Evolutionary conservation across 768 basidiomycete species (phyloP).

Genomic region (Austroboletus festivus): DNA sequence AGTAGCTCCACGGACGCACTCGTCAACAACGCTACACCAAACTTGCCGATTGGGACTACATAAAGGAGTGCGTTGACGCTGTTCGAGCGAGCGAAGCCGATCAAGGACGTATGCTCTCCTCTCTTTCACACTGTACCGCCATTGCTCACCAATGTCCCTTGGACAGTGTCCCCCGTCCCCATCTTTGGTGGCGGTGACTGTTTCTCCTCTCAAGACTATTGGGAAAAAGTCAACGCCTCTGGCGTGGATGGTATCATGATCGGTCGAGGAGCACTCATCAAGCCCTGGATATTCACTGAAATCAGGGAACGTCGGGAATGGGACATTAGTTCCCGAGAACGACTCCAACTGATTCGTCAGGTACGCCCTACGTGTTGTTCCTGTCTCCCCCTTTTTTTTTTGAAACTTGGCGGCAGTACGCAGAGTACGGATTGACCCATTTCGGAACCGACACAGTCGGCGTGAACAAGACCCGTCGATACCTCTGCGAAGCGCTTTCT

Average conservation of each 20-base stretch:
- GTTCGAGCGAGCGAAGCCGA: constrained; percentile 71
- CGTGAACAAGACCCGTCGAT: constrained; percentile 86
- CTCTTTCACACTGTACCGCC: background rate
- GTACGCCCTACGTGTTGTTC: constrained; percentile 36
- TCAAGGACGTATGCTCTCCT: constrained; percentile 53
- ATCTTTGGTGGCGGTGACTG: constrained; percentile 97
- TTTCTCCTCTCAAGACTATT: constrained; percentile 84
- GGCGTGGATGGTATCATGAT: constrained; percentile 97
- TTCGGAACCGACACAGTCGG: constrained; percentile 88
- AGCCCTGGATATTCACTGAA: constrained; percentile 96
- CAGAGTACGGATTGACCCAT: constrained; percentile 82
- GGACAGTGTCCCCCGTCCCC: constrained; percentile 76
- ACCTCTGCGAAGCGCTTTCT: constrained; percentile 91
- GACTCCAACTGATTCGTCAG: constrained; percentile 74
- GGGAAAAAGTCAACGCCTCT: constrained; percentile 66
- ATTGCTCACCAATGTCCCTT: background rate
- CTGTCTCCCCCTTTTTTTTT: background rate
- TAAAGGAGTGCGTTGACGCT: constrained; percentile 79
- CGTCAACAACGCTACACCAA: constrained; percentile 93
- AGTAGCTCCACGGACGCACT: constrained; percentile 91
- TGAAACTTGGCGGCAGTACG: constrained; percentile 52
- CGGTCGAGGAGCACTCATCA: constrained; percentile 91
- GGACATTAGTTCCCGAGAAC: constrained; percentile 86
- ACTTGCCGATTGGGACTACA: constrained; percentile 93
- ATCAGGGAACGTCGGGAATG: constrained; percentile 89